These are phyloP conservation scores for Aspergillus ellipticus DNA, from an alignment of 495 filamentous ascomycete genomes.

Conservation along the genomic window DNA sequence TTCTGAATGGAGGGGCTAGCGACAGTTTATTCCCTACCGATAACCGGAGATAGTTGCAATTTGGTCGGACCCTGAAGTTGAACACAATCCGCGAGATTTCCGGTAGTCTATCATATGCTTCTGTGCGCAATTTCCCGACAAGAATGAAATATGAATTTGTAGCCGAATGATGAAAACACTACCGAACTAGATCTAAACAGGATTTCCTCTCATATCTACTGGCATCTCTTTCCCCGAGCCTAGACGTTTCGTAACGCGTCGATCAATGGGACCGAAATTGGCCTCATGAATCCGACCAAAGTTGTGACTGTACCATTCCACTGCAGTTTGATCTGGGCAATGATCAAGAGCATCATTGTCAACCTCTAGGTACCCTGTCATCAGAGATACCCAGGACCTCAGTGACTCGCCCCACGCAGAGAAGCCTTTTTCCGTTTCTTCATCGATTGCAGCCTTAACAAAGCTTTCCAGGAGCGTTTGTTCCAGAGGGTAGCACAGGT, in stretches of 20 bases:
- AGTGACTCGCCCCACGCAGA: constrained; percentile 6
- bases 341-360: constrained; percentile 3
- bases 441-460: constrained; percentile 2
- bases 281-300: constrained; percentile 10
- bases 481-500: constrained; percentile 15
- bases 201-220: background rate
- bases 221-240: constrained; percentile 6
- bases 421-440: constrained; percentile 1
- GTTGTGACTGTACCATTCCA: constrained; percentile 7
- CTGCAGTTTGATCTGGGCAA: background rate
- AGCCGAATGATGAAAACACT: too few relatives aligned
- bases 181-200: too few relatives aligned
- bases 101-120: too few relatives aligned
- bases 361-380: background rate
- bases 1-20: too few relatives aligned
- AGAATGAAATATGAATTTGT: too few relatives aligned
- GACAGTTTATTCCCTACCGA: too few relatives aligned
- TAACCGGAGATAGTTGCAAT: too few relatives aligned
- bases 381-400: constrained; percentile 1
- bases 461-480: constrained; percentile 3
- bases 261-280: constrained; percentile 6
- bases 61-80: too few relatives aligned
- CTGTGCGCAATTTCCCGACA: too few relatives aligned
- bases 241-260: constrained; percentile 8
- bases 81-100: too few relatives aligned